A percentile compares a stretch with the other conserved stretches of the same genome.
Evolutionary conservation across 176 grass and related monocot genomes (phyloP).

Genomic region (Aechmea fasciata): DNA sequence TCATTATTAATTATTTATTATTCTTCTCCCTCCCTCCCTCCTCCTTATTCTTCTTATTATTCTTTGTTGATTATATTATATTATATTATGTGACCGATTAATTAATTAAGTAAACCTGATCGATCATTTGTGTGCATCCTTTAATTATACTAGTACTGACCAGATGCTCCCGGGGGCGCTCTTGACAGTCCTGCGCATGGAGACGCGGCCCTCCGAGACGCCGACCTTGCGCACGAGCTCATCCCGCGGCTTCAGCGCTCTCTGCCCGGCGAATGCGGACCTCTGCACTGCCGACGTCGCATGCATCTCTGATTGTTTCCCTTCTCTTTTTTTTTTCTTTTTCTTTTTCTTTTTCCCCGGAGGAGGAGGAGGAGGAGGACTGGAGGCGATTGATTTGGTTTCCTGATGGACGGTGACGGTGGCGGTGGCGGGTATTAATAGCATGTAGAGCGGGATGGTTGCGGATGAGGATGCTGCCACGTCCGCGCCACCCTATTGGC

Average conservation of each 20-base stretch:
- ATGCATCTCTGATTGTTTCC: conserved; percentile 22
- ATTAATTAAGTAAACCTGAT: not conserved
- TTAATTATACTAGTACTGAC: conserved; percentile 17
- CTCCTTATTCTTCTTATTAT: too few relatives aligned
- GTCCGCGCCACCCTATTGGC: not conserved
- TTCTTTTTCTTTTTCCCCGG: not conserved
- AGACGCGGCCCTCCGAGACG: conserved; percentile 50
- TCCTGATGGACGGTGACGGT: too few relatives aligned
- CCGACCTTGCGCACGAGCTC: conserved; percentile 37
- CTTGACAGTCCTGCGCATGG: conserved; percentile 66
- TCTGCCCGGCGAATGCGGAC: conserved; percentile 46
- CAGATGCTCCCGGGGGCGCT: conserved; percentile 67
- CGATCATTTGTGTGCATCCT: not conserved
- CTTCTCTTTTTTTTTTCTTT: not conserved
- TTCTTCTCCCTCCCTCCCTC: too few relatives aligned
- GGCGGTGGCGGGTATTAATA: not conserved
- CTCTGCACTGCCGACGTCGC: conserved; percentile 47
- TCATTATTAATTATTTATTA: too few relatives aligned
- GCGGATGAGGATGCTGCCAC: conserved; percentile 2
- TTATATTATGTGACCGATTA: not conserved
- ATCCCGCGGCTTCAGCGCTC: conserved; percentile 26
- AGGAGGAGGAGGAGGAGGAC: not conserved
- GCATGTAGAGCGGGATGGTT: not conserved
- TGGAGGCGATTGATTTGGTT: not conserved
- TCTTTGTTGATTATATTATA: too few relatives aligned